Percentiles rank a stretch among this genome's conserved stretches.
These are phyloP conservation scores for Zygnema cylindricum DNA, from an alignment of 139 green algal species.

Conservation along the genomic window DNA sequence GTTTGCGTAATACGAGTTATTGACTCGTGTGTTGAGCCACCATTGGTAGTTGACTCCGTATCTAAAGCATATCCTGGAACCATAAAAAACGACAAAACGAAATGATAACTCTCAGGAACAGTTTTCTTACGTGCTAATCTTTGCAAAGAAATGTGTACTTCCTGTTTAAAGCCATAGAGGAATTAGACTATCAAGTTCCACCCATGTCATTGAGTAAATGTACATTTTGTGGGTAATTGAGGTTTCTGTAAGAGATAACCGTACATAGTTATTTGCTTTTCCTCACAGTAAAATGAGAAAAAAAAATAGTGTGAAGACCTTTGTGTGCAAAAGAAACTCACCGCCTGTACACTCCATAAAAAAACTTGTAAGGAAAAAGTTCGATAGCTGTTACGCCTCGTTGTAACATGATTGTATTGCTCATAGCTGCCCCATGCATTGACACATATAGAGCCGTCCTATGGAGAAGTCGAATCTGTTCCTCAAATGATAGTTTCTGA, in stretches of 20 bases:
- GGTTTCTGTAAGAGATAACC: too few species aligned
- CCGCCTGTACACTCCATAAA: slow-evolving; percentile 11
- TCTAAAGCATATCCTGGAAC: neutral
- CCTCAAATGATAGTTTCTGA: slow-evolving; percentile 10
- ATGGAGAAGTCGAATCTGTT: slow-evolving; percentile 25
- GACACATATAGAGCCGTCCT: slow-evolving; percentile 39
- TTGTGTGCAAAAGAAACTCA: too few species aligned
- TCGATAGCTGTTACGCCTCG: slow-evolving; percentile 27
- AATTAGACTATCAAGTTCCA: neutral
- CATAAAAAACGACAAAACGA: neutral
- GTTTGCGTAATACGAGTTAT: slow-evolving; percentile 18
- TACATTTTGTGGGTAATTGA: neutral
- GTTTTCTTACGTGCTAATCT: neutral
- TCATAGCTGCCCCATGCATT: slow-evolving; percentile 47
- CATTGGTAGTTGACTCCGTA: slow-evolving; percentile 44
- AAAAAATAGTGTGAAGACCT: too few species aligned
- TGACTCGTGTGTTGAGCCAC: slow-evolving; percentile 26
- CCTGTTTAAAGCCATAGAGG: neutral
- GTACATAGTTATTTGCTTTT: too few species aligned
- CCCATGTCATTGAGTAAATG: neutral
- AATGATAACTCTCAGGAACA: neutral
- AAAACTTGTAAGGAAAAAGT: slow-evolving; percentile 50
- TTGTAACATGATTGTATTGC: slow-evolving; percentile 42
- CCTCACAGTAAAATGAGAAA: too few species aligned
- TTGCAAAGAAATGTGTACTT: too few species aligned